These are phyloP conservation scores for Catenaria anguillulae DNA, from an alignment of 371 early-diverging fungal genomes.

Conservation along the genomic window DNA sequence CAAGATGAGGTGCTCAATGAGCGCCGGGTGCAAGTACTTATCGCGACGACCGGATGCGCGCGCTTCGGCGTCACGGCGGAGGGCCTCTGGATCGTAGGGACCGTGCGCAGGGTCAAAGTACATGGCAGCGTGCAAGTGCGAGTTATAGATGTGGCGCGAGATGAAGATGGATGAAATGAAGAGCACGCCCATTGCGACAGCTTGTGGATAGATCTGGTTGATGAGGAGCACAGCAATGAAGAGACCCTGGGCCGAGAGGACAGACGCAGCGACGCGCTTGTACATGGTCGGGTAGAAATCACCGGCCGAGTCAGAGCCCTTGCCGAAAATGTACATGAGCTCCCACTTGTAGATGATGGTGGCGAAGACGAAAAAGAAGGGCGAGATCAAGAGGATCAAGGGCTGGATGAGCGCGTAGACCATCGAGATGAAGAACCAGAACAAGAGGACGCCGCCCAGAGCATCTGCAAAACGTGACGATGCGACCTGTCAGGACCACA, in stretches of 20 bases:
- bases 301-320: not conserved
- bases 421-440: not conserved
- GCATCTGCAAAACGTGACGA: no score
- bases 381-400: not conserved
- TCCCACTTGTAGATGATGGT: conserved; percentile 1
- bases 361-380: not conserved
- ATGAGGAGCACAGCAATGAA: not conserved
- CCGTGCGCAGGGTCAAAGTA: not conserved
- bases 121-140: not conserved
- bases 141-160: not conserved
- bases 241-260: not conserved
- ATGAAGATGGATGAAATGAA: not conserved
- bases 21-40: conserved; percentile 1
- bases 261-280: not conserved
- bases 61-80: not conserved
- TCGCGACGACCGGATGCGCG: not conserved
- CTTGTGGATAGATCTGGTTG: not conserved
- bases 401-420: conserved; percentile 1
- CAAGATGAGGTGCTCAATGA: conserved; percentile 1
- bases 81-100: not conserved
- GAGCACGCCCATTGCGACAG: not conserved
- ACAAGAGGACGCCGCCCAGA: no score
- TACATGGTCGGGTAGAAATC: not conserved
- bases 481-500: no score
- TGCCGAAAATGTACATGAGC: not conserved